Evolutionary conservation across 2,329 filamentous ascomycete species (phyloP).

Genomic region (Alternaria brassicae): DNA sequence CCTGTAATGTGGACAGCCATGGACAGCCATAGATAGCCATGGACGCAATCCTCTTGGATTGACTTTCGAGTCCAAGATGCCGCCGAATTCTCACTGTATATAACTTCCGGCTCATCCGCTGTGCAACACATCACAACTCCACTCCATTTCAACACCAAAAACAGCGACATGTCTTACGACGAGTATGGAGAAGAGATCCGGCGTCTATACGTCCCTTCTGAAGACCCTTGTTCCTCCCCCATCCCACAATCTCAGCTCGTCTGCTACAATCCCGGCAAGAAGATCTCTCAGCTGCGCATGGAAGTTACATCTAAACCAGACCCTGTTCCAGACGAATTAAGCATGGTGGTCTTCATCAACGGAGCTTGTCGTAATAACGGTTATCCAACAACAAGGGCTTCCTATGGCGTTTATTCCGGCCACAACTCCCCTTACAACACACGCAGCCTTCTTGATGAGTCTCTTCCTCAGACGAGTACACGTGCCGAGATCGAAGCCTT

Average conservation of each 20-base stretch:
- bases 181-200: not conserved
- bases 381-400: not conserved
- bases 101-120: not conserved
- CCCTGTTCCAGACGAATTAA: not conserved
- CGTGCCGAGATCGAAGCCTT: slow-evolving; percentile 24
- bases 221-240: not conserved
- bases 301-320: not conserved
- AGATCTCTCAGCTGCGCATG: slow-evolving; percentile 13
- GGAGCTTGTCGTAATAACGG: slow-evolving; percentile 34
- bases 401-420: not conserved
- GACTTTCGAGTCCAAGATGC: not conserved
- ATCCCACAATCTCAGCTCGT: slow-evolving; percentile 3
- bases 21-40: not conserved
- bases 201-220: not conserved
- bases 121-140: not conserved
- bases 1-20: not conserved
- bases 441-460: not conserved
- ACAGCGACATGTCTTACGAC: not conserved
- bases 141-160: not conserved
- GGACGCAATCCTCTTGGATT: not conserved
- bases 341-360: slow-evolving; percentile 29
- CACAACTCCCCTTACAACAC: not conserved
- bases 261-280: slow-evolving; percentile 12
- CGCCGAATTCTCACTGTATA: not conserved
- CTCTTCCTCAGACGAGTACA: not conserved